A percentile compares a stretch with the other conserved stretches of the same genome.
phyloP scores from a whole-genome alignment of 345 rosid species.

The Cochlearia excelsa region DNA sequence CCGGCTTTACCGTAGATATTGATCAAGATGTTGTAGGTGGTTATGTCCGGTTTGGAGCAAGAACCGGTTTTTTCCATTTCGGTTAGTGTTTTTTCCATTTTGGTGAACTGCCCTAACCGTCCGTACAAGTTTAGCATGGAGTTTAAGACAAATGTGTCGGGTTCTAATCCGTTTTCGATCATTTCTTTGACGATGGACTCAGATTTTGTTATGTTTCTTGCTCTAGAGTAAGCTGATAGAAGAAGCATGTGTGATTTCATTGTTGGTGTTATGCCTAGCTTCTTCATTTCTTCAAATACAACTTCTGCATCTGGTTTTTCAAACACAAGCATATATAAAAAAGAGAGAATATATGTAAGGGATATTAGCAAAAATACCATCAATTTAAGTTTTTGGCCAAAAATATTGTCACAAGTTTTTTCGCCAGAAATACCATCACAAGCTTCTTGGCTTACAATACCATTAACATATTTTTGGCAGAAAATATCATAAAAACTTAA shows the following conservation, averaged over 20 bases:
- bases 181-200: slow-evolving; percentile 66
- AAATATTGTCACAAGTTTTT: too few species aligned
- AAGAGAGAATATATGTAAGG: not conserved
- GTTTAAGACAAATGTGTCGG: slow-evolving; percentile 75
- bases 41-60: slow-evolving; percentile 48
- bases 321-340: slow-evolving; percentile 5
- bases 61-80: slow-evolving; percentile 66
- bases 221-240: slow-evolving; percentile 72
- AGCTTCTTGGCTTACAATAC: too few species aligned
- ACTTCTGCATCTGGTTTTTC: slow-evolving; percentile 58
- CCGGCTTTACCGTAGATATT: slow-evolving; percentile 77
- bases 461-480: too few species aligned
- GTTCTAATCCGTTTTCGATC: slow-evolving; percentile 71
- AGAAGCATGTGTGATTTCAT: slow-evolving; percentile 97
- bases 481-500: too few species aligned
- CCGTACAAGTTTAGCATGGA: slow-evolving; percentile 87
- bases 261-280: slow-evolving; percentile 67
- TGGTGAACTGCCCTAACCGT: slow-evolving; percentile 61
- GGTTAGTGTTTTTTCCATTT: slow-evolving; percentile 67
- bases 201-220: slow-evolving; percentile 61
- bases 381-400: too few species aligned
- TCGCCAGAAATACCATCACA: too few species aligned
- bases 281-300: slow-evolving; percentile 79
- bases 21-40: slow-evolving; percentile 86
- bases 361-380: too few species aligned